Conservation (phyloP, 495 filamentous ascomycete genomes). For the Penicillium silybi region DNA sequence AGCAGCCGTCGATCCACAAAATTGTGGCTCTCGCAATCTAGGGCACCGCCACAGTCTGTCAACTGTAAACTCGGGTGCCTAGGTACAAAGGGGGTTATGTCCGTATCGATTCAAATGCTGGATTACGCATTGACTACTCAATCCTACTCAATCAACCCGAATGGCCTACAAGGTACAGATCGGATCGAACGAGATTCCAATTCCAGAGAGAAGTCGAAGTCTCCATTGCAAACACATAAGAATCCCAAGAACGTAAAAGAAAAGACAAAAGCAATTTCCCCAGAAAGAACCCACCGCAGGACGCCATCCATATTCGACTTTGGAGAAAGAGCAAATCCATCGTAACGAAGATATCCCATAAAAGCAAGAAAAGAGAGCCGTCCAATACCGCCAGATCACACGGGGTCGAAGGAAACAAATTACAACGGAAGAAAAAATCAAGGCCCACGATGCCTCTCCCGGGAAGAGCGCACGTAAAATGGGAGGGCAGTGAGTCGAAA, state of each 20-base stretch:
- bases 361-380: constrained; percentile 31
- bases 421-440: constrained; percentile 24
- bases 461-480: constrained; percentile 28
- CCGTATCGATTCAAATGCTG: neutral
- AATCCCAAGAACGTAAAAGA: neutral
- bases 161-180: neutral
- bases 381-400: constrained; percentile 26
- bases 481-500: constrained; percentile 23
- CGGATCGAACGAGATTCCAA: constrained; percentile 10
- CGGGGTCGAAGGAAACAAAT: constrained; percentile 26
- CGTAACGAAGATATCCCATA: constrained; percentile 36
- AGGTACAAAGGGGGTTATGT: neutral
- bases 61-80: neutral
- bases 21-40: neutral
- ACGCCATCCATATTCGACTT: constrained; percentile 39
- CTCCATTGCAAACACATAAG: neutral
- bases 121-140: neutral
- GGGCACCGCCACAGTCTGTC: neutral
- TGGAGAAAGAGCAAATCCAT: constrained; percentile 26
- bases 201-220: constrained; percentile 6
- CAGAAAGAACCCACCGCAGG: constrained; percentile 36
- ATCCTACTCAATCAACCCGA: too few species aligned
- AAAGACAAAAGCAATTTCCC: constrained; percentile 27
- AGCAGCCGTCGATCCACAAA: neutral
- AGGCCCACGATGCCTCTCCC: constrained; percentile 13